Base-by-base conservation (phyloP, 805 yeast species). In the Ogataea dorogensis region DNA sequence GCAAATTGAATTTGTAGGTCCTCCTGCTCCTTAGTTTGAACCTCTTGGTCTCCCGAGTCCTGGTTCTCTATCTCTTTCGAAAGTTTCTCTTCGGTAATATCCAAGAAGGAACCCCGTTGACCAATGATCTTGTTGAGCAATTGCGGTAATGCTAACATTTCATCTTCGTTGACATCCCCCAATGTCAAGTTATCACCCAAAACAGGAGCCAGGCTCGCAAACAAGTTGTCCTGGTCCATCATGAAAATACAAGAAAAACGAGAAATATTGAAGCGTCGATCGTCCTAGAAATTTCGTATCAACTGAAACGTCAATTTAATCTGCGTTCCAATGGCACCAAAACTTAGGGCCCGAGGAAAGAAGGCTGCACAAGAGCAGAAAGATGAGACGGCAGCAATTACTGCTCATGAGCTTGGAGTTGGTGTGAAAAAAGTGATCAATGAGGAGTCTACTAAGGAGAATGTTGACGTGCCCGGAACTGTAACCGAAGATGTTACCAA, bases 101-200 rank as follows among this genome's bases (percentile, higher is more conserved):
- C 63, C 16, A 71, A 54, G 44, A 83, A 82, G 14, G 83, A 69
- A 23, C 80, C 78, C 17, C 82, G 61, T 49, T 81, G 83, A 19
- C 62, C 61, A 27, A 80, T 63, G 20, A 81, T 77, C 24, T 75
- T 61, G 4, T 83, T 83, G 17, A 81, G 74, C 22, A 81, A 53
- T 46, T 78, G 79, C 12, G 68, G 65, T 21, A 81, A 37, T 1
- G 51, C 51, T n/a, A 54, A 43, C 12, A 46, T 27, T 8, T 47
- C 39, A 30, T 50, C 54, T 26, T 47, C 44, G n/a, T 23, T 14
- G 11, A 18, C 15, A 26, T 33, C 31, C 2, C 25, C 28, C 2
- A 17, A 22, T 3, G 24, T 37, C 10, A 32, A 12, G n/a, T 23
- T 28, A 13, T 42, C 49, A n/a, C 40, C 40, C 29, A 48, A 29